These are phyloP conservation scores for Bimuria novae-zelandiae DNA, from an alignment of 2,329 filamentous ascomycete genomes.

Conservation along the genomic window DNA sequence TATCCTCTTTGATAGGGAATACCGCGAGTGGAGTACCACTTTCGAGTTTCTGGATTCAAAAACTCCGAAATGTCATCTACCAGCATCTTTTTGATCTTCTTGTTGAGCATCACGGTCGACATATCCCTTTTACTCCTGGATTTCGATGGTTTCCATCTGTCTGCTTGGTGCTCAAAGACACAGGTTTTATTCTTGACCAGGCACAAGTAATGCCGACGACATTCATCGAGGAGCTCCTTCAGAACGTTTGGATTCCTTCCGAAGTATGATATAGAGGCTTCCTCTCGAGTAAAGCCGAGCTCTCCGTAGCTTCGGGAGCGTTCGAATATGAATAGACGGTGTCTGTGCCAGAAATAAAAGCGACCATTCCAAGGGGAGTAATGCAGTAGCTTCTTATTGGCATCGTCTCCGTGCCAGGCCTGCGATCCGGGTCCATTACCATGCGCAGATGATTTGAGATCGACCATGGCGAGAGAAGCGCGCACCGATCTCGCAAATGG, in stretches of 20 bases:
- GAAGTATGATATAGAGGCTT: conserved; percentile 19
- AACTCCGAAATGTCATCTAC: no score
- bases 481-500: conserved; percentile 13
- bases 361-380: conserved; percentile 19
- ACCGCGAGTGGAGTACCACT: no score
- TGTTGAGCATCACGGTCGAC: conserved; percentile 49
- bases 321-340: conserved; percentile 15
- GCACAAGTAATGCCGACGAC: conserved; percentile 14
- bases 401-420: no score
- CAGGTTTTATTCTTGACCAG: conserved; percentile 18
- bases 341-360: conserved; percentile 17
- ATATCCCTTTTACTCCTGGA: conserved; percentile 15
- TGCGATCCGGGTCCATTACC: no score
- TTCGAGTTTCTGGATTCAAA: no score
- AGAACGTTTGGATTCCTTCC: conserved; percentile 16
- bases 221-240: conserved; percentile 14
- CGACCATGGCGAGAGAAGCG: conserved; percentile 1
- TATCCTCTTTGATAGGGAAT: no score
- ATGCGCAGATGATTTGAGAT: conserved; percentile 16
- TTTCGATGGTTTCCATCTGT: conserved; percentile 15
- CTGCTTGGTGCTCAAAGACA: conserved; percentile 20
- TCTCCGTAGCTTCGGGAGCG: conserved; percentile 11
- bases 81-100: conserved; percentile 15
- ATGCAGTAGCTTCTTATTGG: conserved; percentile 6
- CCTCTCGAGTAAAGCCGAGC: conserved; percentile 11